Conservation (phyloP, 345 rosid species). For the Moringa oleifera region DNA sequence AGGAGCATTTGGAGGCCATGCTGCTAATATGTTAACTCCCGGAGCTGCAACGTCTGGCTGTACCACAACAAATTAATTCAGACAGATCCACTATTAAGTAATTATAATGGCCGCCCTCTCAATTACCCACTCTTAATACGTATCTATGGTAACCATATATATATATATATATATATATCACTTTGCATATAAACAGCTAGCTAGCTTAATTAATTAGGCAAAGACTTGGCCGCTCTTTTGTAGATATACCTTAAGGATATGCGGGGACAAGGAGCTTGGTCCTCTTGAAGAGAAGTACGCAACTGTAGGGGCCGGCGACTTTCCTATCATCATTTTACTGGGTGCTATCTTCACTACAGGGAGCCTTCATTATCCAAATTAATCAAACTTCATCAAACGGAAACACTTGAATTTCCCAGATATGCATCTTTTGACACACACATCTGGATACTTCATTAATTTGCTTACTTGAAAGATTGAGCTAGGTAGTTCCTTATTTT, state of each 20-base stretch:
- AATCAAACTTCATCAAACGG: neutral
- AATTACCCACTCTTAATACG: too few relatives aligned
- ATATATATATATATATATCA: neutral
- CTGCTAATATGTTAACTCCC: conserved; percentile 61
- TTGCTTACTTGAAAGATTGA: conserved; percentile 33
- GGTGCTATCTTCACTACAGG: conserved; percentile 37
- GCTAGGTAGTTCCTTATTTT: conserved; percentile 37
- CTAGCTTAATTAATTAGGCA: neutral
- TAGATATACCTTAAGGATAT: conserved; percentile 67
- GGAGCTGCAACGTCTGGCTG: conserved; percentile 78
- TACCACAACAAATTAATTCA: neutral
- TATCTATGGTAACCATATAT: too few relatives aligned
- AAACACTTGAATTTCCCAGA: too few relatives aligned
- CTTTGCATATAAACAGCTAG: too few relatives aligned
- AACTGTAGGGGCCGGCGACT: conserved; percentile 51
- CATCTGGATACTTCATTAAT: too few relatives aligned
- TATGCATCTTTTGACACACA: too few relatives aligned
- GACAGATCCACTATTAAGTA: neutral
- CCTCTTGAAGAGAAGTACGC: conserved; percentile 68
- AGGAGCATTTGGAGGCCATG: conserved; percentile 64
- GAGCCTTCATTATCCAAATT: conserved; percentile 26
- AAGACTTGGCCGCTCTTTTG: too few relatives aligned
- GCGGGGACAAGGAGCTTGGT: conserved; percentile 57
- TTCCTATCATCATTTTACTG: conserved; percentile 43
- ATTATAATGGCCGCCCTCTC: too few relatives aligned